A percentile compares a stretch with the other conserved stretches of the same genome.
Conservation (phyloP, 106 monocot genomes). For the Dendrobium catenatum region DNA sequence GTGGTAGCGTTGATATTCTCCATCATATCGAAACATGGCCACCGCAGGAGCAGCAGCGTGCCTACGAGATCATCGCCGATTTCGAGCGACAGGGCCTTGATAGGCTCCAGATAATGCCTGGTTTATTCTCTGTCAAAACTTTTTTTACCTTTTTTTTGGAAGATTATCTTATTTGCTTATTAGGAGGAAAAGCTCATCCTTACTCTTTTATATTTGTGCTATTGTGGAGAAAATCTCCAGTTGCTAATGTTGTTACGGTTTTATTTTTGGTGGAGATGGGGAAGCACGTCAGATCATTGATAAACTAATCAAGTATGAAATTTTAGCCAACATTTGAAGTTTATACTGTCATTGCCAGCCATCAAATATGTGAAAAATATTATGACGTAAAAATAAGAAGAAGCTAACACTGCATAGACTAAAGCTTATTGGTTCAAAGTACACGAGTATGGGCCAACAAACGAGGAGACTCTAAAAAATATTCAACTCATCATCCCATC, state of each 20-base stretch:
- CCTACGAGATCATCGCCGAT: conserved; percentile 65
- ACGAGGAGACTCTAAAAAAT: too few species aligned
- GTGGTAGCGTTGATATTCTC: conserved; percentile 66
- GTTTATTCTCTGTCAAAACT: conserved; percentile 17
- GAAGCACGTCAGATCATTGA: not conserved
- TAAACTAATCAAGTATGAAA: not conserved
- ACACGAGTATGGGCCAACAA: too few species aligned
- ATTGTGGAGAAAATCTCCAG: not conserved
- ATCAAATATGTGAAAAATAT: too few species aligned
- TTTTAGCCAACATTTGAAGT: too few species aligned
- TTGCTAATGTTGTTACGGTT: not conserved
- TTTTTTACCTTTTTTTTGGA: not conserved
- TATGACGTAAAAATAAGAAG: too few species aligned
- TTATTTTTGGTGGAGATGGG: not conserved
- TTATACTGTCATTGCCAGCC: too few species aligned
- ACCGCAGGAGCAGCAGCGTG: conserved; percentile 53
- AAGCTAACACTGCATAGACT: too few species aligned
- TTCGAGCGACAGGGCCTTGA: conserved; percentile 84
- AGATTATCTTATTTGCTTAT: not conserved
- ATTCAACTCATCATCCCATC: too few species aligned
- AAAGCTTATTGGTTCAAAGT: too few species aligned
- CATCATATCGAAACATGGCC: conserved; percentile 75
- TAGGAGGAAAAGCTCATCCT: not conserved
- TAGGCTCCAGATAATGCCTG: conserved; percentile 95
- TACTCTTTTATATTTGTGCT: not conserved